These are phyloP conservation scores for Sporobolomyces roseus DNA, from an alignment of 768 basidiomycete genomes.

Conservation along the genomic window DNA sequence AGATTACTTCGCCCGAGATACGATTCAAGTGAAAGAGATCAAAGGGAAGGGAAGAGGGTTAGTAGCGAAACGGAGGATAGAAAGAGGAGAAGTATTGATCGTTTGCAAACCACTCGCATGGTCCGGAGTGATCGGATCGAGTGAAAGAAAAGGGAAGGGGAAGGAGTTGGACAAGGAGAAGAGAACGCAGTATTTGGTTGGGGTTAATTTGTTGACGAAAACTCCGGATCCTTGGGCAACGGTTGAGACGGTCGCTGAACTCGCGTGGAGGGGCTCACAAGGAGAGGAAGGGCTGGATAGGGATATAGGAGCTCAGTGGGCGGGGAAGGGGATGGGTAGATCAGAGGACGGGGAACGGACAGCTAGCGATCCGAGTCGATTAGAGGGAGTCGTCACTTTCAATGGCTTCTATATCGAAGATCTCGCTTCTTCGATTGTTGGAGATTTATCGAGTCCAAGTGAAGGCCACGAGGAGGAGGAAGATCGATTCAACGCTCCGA, in stretches of 20 bases:
- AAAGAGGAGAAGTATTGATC: conserved; percentile 72
- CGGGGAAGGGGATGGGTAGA: conserved; percentile 1
- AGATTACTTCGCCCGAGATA: conserved; percentile 42
- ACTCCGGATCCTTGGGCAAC: conserved; percentile 24
- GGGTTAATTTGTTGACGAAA: conserved; percentile 12
- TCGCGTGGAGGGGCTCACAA: conserved; percentile 3
- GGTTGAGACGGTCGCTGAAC: conserved; percentile 9
- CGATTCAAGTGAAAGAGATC: conserved; percentile 66
- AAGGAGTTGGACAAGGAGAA: conserved; percentile 47
- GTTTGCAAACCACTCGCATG: conserved; percentile 57
- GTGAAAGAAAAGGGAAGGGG: neutral
- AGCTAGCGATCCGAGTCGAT: neutral
- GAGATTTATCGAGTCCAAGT: neutral
- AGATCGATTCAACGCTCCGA: conserved; percentile 69
- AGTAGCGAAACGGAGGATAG: conserved; percentile 64
- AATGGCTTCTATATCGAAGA: conserved; percentile 26
- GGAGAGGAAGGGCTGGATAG: conserved; percentile 49
- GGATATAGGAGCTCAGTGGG: conserved; percentile 5
- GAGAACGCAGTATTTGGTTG: conserved; percentile 50
- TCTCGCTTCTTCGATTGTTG: conserved; percentile 4
- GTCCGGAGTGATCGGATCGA: neutral
- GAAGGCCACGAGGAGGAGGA: neutral
- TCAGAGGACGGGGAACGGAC: neutral
- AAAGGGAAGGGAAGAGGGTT: conserved; percentile 76
- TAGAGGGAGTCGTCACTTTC: conserved; percentile 47